Evolutionary conservation across 257 asterid species (phyloP), one percentile per base, ranked within the genome.

Genomic region (Eucommia ulmoides): DNA sequence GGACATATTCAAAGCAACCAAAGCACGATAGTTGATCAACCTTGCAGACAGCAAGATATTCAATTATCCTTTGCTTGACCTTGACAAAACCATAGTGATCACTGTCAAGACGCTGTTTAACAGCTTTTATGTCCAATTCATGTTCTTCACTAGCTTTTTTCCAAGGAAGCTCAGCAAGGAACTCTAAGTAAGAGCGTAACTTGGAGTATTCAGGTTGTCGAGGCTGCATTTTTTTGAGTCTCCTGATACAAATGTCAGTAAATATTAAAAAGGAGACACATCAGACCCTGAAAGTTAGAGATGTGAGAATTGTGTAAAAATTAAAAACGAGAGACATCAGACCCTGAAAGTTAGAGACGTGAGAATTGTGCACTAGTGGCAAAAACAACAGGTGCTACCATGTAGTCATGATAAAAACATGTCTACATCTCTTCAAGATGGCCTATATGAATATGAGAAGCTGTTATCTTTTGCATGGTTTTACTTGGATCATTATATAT

Each of bases 101-200:
- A 66, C 57, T 62, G 52, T 86, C 99, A 53, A 91, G 97, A 41
- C 83, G 83, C 75, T 83, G 94, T 67, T 67, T 79, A 24, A 93
- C 96, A 65, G 89, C 93, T 64, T 79, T 83, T 60, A 91, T 73
- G 72, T 91, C 86, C 63, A 86, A 65, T 59, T 81, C 93, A 52
- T 0, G 74, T 70, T 79, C 95, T 70, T 79, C 95, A 58, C 95
- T 83, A 61, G 83, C 80, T 53, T 79, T 86, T 69, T 83, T 87
- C 99, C 97, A 91, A 29, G 99, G 97, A 57, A 91, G 79, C 55
- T 91, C 99, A 52, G 97, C 92, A 66, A 91, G 88, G 75, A 91
- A 88, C 65, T 91, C 99, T 68, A 91, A 88, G 77, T 91, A 91
- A 25, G 73, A 82, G 15, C 93, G 95, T 29, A 95, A 83, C 70